These are phyloP conservation scores for Mycena sp. DNA, from an alignment of 1,284 basidiomycete genomes.

Conservation along the genomic window DNA sequence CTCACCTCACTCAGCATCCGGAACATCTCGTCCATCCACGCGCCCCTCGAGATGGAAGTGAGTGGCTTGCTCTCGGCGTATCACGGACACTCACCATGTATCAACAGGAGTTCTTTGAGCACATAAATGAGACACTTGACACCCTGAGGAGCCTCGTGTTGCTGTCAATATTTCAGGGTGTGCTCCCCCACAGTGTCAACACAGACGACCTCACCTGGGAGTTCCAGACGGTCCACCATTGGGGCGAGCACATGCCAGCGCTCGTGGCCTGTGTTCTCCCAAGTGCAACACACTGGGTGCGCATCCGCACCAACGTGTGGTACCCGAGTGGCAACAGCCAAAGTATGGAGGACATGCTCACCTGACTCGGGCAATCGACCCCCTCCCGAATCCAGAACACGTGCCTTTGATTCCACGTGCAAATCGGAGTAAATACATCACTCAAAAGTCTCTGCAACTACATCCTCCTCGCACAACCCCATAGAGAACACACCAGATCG, in stretches of 20 bases:
- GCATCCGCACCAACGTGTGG: conserved; percentile 1
- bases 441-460: no score
- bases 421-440: no score
- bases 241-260: not conserved
- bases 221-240: not conserved
- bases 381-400: no score
- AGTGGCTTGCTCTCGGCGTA: not conserved
- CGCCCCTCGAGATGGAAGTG: not conserved
- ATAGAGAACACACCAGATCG: no score
- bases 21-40: not conserved
- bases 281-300: not conserved
- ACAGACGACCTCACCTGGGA: not conserved
- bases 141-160: not conserved
- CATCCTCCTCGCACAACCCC: no score
- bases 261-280: not conserved
- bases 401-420: no score
- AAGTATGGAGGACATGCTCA: no score
- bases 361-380: no score
- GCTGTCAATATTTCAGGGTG: not conserved
- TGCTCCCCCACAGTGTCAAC: not conserved
- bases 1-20: not conserved
- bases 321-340: not conserved
- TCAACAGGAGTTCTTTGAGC: not conserved
- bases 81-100: not conserved
- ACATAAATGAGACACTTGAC: not conserved